Conservation (phyloP, 768 basidiomycete genomes). For the Naematelia encephala region DNA sequence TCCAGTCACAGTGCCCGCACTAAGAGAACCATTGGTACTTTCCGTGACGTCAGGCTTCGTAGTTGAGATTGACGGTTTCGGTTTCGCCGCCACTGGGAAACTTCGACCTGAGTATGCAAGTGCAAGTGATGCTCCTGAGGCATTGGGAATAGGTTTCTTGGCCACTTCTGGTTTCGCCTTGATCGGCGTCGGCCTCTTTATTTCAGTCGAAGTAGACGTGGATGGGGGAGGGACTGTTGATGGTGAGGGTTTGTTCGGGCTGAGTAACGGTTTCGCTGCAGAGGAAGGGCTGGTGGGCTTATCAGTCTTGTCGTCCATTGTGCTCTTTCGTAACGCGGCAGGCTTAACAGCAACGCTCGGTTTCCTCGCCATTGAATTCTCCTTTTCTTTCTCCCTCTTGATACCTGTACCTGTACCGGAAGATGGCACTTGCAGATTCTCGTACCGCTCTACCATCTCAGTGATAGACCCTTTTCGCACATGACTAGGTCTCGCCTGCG, state of each 20-base stretch:
- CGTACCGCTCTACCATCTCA: constrained; percentile 43
- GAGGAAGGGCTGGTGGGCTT: background rate
- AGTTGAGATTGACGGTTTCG: background rate
- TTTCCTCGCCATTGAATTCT: constrained; percentile 24
- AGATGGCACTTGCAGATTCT: constrained; percentile 26
- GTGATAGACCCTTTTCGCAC: constrained; percentile 41
- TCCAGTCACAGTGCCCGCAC: too few relatives aligned
- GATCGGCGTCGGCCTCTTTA: background rate
- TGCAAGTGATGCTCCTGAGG: too few relatives aligned
- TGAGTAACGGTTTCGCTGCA: background rate
- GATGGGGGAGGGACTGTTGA: too few relatives aligned
- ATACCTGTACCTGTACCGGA: background rate
- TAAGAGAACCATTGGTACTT: background rate
- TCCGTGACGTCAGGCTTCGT: background rate
- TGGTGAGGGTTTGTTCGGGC: too few relatives aligned
- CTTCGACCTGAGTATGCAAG: constrained; percentile 33
- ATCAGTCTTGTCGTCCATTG: constrained; percentile 1
- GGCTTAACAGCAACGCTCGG: constrained; percentile 34
- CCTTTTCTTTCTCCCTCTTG: background rate
- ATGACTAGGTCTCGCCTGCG: constrained; percentile 25
- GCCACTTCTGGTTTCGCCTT: constrained; percentile 4
- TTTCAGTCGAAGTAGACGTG: too few relatives aligned
- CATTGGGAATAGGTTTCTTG: too few relatives aligned
- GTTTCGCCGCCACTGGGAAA: constrained; percentile 23
- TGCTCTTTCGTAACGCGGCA: constrained; percentile 20